Evolutionary conservation across 2,329 filamentous ascomycete species (phyloP).

Genomic region (Pseudocercospora fijiensis): DNA sequence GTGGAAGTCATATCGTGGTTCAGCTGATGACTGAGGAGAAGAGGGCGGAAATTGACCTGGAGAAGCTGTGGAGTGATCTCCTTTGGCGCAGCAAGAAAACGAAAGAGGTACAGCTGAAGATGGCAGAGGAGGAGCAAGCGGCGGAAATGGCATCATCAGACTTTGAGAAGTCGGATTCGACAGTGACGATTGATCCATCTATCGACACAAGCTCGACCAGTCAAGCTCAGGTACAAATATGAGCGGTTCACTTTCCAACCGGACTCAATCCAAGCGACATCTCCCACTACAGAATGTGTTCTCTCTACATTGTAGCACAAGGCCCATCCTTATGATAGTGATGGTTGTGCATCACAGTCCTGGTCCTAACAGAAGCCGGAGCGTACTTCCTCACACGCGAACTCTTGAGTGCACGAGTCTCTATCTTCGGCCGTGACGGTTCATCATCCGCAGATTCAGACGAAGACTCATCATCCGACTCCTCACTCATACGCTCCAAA

Average conservation of each 20-base stretch:
- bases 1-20: conserved; percentile 63
- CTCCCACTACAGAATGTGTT: not conserved
- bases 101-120: conserved; percentile 22
- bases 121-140: conserved; percentile 1
- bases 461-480: not conserved
- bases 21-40: conserved; percentile 73
- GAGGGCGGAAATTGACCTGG: conserved; percentile 64
- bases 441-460: not conserved
- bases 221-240: not conserved
- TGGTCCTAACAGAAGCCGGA: not conserved
- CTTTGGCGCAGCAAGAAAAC: conserved; percentile 30
- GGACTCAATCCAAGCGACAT: not conserved
- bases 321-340: not conserved
- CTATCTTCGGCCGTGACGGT: too few species aligned
- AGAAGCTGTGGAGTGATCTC: conserved; percentile 57
- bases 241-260: not conserved
- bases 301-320: not conserved
- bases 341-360: not conserved
- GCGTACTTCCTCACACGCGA: not conserved
- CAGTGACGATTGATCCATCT: not conserved
- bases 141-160: not conserved
- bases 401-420: not conserved
- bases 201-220: not conserved
- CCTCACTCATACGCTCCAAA: not conserved
- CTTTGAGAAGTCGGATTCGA: not conserved